Evolutionary conservation across 805 yeast genomes (phyloP), one percentile per base, ranked within the genome.

Genomic region (Kregervanrija fluxuum): DNA sequence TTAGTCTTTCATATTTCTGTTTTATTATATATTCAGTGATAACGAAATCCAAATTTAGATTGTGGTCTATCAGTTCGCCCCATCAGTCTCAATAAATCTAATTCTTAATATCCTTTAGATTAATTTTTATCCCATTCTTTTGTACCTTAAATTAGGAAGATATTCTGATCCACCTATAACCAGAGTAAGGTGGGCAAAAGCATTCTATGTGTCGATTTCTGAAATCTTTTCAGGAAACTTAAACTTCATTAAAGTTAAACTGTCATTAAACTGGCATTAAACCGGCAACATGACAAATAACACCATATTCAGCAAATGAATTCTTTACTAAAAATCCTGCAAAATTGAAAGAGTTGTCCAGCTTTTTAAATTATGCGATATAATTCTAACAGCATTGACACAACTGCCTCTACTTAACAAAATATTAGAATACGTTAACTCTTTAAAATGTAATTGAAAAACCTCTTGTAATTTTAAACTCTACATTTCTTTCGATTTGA

Each of bases 21-120:
- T 85, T 85, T 49, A 83, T 81, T 9, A 80, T 67, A 47, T 82
- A 88, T 57, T 80, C 82, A 9, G 91, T 84, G 60, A 74, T 82
- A 1, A 84, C 85, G 39, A 82, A 91, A 90, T 48, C 80, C 76
- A 11, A 83, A 80, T 64, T 85, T 91, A 55, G 69, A 84, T 2
- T 86, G 85, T 2, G 91, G 91, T 49, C 91, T 75, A 33, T 90
- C 90, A 0, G 90, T 90, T 56, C 90, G n/a, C 17, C 91, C 91
- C 86, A 82, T 80, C 89, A 82, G n/a, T 83, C 59, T 82, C 48
- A 83, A 82, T 54, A 84, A 69, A 56, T 83, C 90, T 87, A 84
- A 82, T 54, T 84, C 90, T 51, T 75, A 70, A 58, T 84, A 84
- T 1, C 74, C 85, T 55, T 81, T 84, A 39, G 76, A n/a, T n/a